Evolutionary conservation across 257 asterid species (phyloP), one percentile per base, ranked within the genome.

Genomic region (Linderniella brevidens): DNA sequence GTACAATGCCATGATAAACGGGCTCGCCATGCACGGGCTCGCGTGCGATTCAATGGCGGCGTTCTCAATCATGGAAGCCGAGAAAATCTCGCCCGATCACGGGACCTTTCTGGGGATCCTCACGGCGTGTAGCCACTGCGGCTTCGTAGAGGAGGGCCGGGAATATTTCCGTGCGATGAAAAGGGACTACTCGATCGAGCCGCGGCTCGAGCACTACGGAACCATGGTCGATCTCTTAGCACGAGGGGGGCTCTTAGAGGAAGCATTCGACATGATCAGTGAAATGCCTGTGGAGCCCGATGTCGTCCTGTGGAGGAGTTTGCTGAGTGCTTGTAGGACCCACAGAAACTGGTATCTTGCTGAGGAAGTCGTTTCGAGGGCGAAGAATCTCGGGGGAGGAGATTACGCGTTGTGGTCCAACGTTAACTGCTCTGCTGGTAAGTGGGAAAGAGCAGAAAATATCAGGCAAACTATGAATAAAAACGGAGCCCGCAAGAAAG

Each of bases 191-290:
- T 64, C 57, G 17, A 71, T 80, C 47, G 63, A 49, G 53, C n/a
- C 95, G 14, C 76, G 80, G 49, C 76, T 78, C 48, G 92, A 75
- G 76, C 95, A 85, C 52, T 80, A 73, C 49, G 95, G 93, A 29
- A 74, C 92, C 37, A 50, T 4, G n/a, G n/a, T n/a, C n/a, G n/a
- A n/a, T n/a, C n/a, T n/a, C n/a, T n/a, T n/a, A n/a, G n/a, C n/a
- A n/a, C n/a, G n/a, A n/a, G n/a, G n/a, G n/a, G n/a, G n/a, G n/a
- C n/a, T n/a, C n/a, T n/a, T n/a, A n/a, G n/a, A n/a, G n/a, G n/a
- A n/a, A n/a, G n/a, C n/a, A n/a, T n/a, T n/a, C n/a, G n/a, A n/a
- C n/a, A n/a, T n/a, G n/a, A n/a, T n/a, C n/a, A n/a, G n/a, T n/a
- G n/a, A n/a, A n/a, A n/a, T n/a, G n/a, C n/a, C n/a, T n/a, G n/a